A percentile compares a stretch with the other conserved stretches of the same genome.
These are phyloP conservation scores for Straminergon stramineum DNA, from an alignment of 225 moss, liverwort and hornwort genomes.

Conservation along the genomic window DNA sequence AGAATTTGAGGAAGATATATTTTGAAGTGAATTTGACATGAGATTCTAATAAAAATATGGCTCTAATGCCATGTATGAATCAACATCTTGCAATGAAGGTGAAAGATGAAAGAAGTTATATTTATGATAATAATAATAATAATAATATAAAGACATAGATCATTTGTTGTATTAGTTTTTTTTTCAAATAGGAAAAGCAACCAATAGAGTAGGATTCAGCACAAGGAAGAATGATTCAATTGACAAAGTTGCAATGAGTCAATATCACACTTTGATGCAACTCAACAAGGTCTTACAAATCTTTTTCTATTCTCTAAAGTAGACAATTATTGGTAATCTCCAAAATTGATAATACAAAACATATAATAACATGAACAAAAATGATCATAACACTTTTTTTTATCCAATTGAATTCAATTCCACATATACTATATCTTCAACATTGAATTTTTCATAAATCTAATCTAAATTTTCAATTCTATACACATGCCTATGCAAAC, in stretches of 20 bases:
- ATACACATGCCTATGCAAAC: neutral
- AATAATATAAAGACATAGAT: neutral
- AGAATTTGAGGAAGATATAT: rapidly evolving
- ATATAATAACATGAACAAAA: neutral
- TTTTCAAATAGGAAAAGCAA: neutral
- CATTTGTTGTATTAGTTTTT: neutral
- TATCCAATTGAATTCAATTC: neutral
- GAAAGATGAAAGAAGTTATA: neutral
- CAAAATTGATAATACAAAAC: neutral
- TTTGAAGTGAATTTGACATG: neutral
- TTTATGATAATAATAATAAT: neutral
- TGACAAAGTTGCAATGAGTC: neutral
- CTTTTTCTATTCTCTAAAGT: neutral
- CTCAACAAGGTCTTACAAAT: neutral
- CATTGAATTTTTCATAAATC: neutral
- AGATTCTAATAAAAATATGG: neutral
- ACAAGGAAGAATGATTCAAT: neutral
- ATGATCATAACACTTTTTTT: too few species aligned
- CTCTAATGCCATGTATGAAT: neutral
- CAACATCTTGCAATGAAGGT: rapidly evolving
- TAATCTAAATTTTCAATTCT: neutral
- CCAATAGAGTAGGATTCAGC: neutral
- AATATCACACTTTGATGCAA: neutral
- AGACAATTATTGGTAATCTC: neutral
- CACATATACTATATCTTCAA: neutral